Evolutionary conservation across 768 basidiomycete species (phyloP), one percentile per base, ranked within the genome.

Genomic region (Cystofilobasidium capitatum): DNA sequence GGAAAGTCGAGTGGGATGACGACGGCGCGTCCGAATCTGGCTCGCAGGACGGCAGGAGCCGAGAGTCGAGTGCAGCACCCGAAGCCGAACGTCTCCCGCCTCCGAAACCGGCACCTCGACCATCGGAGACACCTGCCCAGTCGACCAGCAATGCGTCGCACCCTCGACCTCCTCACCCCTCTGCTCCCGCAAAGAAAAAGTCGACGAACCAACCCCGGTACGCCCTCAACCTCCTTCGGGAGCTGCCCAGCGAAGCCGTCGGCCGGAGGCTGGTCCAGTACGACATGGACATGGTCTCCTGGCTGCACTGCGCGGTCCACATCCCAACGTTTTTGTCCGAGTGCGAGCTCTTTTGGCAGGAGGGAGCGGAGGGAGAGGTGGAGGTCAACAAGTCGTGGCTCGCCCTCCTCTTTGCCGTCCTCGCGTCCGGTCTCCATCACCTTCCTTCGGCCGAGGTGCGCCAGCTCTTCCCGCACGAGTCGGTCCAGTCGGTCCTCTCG

Each of bases 301-400:
- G 68, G 68, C 33, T 64, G 33, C 68, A 69, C 42, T 64, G 57
- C 54, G 68, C 55, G 29, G 57, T 58, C 51, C 68, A 69, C 45
- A 44, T 40, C 35, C 62, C 62, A 5, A 69, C 68, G 4, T 69
- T 69, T 44, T 6, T 24, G 7, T 36, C 63, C 36, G 71, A 72
- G 49, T 65, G 67, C 57, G 70, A 72, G 22, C 62, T 69, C 14
- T 72, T 72, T 45, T 72, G 71, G 71, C 55, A 55, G 2, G 71
- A 72, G 39, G 67, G 67, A 10, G 65, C 62, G 1, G 42, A 70
- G 47, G 70, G 67, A 16, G 67, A 71, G 39, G 70, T 72, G 22
- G 71, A 72, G 39, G 64, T 72, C 54, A 72, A 72, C 65, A 69
- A 64, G 62, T 31, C 54, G 31, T 72, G 70, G 67, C 68, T 72